Evolutionary conservation across 495 filamentous ascomycete species (phyloP), one percentile per base, ranked within the genome.

Genomic region (Wilcoxina mikolae): DNA sequence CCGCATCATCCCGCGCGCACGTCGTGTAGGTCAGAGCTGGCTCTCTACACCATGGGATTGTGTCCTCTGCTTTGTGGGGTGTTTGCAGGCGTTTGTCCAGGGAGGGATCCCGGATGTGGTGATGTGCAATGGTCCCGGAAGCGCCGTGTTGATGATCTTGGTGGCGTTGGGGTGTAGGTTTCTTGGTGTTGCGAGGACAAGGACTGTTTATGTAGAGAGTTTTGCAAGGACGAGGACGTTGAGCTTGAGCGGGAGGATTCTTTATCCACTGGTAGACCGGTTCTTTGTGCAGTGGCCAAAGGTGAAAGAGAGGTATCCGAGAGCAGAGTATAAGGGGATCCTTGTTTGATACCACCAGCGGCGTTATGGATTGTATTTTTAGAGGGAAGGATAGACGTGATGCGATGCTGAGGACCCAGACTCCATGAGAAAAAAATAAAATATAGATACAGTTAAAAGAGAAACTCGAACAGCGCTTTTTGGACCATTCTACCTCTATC

Each of bases 91-190:
- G 11, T 55, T 65, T 7, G 41, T 35, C 7, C 22, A 15, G 4
- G 53, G 48, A 0, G 58, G 58, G 12, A 71, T 74, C 54, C 85
- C 85, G 0, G 81, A 87, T 67, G 64, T 94, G 12, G 79, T 98
- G 47, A 64, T 95, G 17, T 84, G 80, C 33, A 95, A 98, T 67
- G 91, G 91, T 0, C 91, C 91, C 0, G 91, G 82, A 1, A 93
- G 85, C 1, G 84, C 79, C 12, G 82, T 94, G 31, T 79, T 95
- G 39, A 73, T 95, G 47, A 72, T 89, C 4, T 58, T 85, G 0
- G 84, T 82, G 28, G 38, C 12, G 10, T 26, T 45, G 27, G 56
- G 31, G 3, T 50, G 27, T 5, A 29, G 58, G 53, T 62, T 65
- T 28, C 29, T 65, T 22, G 62, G 63, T 4, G 27, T 61, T 38